Base-by-base conservation (phyloP, 1,284 basidiomycete species). In the Retiboletus flavoniger region DNA sequence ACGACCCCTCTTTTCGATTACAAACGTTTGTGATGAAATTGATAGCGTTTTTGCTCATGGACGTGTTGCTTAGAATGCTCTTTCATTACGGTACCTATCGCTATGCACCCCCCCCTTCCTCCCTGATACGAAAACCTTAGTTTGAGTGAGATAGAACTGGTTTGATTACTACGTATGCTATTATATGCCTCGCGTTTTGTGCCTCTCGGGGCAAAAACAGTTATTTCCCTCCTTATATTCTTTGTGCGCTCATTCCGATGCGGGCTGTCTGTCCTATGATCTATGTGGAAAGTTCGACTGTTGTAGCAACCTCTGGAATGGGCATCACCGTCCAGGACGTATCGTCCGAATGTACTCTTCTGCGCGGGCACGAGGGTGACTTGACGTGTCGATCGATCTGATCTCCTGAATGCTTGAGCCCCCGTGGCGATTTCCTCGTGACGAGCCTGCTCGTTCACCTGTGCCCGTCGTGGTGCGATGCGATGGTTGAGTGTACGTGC, bases 1-100 rank as follows among this genome's bases (percentile, higher is more conserved):
- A 35, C 14, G 35, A 40, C 31, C 16, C 9, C 28, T 8, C 14
- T 14, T 7, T 8, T 46, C 16, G 16, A 44, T 26, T 34, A 32
- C 35, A 40, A 21, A 47, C 36, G 55, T 44, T 54, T 44, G 21
- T 58, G 55, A 58, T 26, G 43, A 47, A 19, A 26, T 58, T 14
- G 36, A 19, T 47, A 38, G 19, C 36, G 21, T 31, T 46, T 39
- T 17, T 7, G 26, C 6, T 53, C 50, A 34, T 26, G 49, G 59
- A 58, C 36, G 49, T 36, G 26, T 60, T 41, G 44, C 31, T 58
- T 53, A 26, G 31, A 60, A 38, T 31, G 35, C 32, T 16, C n/a
- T 44, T 34, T 31, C 10, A 5, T 51, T 51, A 60, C 55, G 17
- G 40, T 61, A 58, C 45, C 7, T 39, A 43, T n/a, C n/a, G 26